Base-by-base conservation (phyloP, 2,329 filamentous ascomycete genomes). In the Botrytis galanthina region DNA sequence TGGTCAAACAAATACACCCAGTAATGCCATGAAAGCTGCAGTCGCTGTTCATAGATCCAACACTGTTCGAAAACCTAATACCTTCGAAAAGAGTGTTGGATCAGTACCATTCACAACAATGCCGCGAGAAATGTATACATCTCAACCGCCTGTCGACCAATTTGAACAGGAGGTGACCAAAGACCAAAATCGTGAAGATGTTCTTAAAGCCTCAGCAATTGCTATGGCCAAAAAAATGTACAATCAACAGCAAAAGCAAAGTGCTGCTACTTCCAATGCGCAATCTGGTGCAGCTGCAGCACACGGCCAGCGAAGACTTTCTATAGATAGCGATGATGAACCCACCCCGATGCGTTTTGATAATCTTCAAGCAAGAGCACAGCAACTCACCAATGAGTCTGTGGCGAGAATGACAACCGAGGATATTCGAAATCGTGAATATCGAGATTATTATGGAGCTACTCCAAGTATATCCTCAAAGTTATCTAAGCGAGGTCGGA, bases 211-310 rank as follows among this genome's bases (percentile, higher is more conserved):
- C 44, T 95, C 94, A 32, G 94, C 95, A 3, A 85, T 97, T 4
- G 93, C 92, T 18, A 97, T 98, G 94, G 94, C 95, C 10, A 92
- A 91, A 82, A 89, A 92, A 77, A 95, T 97, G 90, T 97, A 94
- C 80, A 88, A 85, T 18, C 85, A 89, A 48, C 91, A 94, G 77
- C 89, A 93, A 75, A 88, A 83, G 75, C 84, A 84, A 70, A 79
- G 79, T 1, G 81, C 85, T 18, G 81, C 78, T 22, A 80, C 80
- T 12, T 79, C 80, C 18, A 74, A 73, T 59, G 74, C 76, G 20
- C 77, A 78, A 32, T 69, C 63, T 48, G 82, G 81, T 44, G 80
- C 81, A 62, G 79, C 78, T 37, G 76, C 81, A 12, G 75, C 80
- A 32, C 76, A 80, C 69, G 78, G 79, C n/a, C 77, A 82, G 71